phyloP scores from a whole-genome alignment of 2,329 filamentous ascomycete species.

The Diaporthe sp. region DNA sequence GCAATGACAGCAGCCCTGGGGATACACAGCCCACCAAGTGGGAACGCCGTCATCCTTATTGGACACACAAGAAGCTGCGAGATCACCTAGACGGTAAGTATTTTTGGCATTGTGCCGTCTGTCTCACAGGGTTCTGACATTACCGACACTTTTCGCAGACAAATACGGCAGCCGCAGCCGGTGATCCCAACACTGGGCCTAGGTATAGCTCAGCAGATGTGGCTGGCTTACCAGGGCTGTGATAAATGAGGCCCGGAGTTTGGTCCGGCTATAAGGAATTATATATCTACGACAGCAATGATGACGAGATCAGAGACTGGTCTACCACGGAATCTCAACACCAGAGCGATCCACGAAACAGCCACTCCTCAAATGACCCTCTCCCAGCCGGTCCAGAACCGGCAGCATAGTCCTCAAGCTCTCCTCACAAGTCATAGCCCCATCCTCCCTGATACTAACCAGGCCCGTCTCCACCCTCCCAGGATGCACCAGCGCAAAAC shows the following conservation, averaged over 20 bases:
- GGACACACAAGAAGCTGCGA: not conserved
- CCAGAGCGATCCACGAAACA: conserved; percentile 38
- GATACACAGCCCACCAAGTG: not conserved
- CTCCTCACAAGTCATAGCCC: conserved; percentile 26
- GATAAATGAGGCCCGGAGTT: no score
- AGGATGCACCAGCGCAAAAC: conserved; percentile 34
- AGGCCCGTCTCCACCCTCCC: conserved; percentile 36
- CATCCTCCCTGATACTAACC: conserved; percentile 29
- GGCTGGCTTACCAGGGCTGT: no score
- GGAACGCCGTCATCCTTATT: not conserved
- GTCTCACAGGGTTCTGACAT: no score
- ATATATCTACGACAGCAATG: not conserved
- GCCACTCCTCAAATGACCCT: not conserved
- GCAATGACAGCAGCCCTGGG: not conserved
- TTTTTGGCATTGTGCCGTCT: no score
- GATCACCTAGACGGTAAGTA: not conserved
- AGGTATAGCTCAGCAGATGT: no score
- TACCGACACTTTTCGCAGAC: no score
- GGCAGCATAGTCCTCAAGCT: conserved; percentile 17
- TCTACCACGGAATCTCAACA: conserved; percentile 25
- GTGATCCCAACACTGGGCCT: no score
- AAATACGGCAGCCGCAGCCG: no score
- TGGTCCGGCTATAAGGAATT: no score
- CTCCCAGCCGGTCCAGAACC: conserved; percentile 26
- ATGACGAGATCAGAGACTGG: not conserved